Conservation (phyloP, 192 early-diverging fungal species). For the Coemansia sp. region DNA sequence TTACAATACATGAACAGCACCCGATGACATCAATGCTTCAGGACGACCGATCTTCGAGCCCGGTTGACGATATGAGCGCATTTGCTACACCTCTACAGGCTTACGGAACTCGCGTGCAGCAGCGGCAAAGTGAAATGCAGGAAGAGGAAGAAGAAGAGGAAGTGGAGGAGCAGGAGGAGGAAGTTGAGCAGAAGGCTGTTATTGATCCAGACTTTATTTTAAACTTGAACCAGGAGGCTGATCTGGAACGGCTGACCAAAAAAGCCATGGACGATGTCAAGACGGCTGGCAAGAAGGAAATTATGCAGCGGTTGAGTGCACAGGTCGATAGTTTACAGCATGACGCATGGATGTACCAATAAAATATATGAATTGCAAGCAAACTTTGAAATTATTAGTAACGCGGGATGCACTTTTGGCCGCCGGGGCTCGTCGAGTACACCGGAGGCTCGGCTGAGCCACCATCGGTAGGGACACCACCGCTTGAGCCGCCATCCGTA, state of each 20-base stretch:
- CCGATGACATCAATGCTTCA: slow-evolving; percentile 5
- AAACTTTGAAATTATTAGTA: neutral
- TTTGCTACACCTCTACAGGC: slow-evolving; percentile 1
- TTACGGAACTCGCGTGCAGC: neutral
- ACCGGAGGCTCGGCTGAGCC: neutral
- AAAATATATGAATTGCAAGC: neutral
- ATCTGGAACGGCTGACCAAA: slow-evolving; percentile 31
- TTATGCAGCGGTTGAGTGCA: slow-evolving; percentile 20
- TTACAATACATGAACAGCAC: neutral
- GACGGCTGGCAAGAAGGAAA: slow-evolving; percentile 21
- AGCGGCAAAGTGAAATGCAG: neutral
- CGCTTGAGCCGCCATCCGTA: neutral
- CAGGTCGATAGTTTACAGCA: slow-evolving; percentile 29
- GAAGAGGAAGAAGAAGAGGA: neutral
- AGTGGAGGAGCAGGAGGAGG: neutral
- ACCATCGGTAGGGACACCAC: slow-evolving; percentile 1
- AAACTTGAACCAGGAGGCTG: slow-evolving; percentile 41
- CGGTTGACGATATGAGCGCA: neutral
- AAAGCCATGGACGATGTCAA: slow-evolving; percentile 24
- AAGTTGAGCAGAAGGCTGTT: neutral
- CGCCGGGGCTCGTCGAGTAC: neutral
- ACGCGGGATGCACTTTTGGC: slow-evolving; percentile 8
- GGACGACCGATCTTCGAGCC: neutral
- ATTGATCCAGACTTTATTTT: slow-evolving; percentile 41
- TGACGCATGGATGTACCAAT: slow-evolving; percentile 37